Percentiles rank a stretch among this genome's conserved stretches.
Evolutionary conservation across 495 filamentous ascomycete species (phyloP).

Genomic region (Tuber borchii): DNA sequence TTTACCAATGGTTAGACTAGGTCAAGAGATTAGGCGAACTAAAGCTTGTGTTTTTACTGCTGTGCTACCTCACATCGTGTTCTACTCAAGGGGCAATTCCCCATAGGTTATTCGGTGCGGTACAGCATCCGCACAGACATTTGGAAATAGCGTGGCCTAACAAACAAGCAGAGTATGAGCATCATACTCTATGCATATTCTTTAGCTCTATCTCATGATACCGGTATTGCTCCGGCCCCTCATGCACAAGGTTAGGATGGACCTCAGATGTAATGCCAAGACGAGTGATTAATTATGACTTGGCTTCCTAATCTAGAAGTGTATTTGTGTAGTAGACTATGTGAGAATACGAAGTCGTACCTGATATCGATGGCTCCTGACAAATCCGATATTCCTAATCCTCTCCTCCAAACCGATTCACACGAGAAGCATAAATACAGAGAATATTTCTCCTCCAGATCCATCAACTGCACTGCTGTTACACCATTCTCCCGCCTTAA

Average conservation of each 20-base stretch:
- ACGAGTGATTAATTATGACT: background rate
- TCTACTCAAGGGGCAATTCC: background rate
- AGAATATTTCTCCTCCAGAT: background rate
- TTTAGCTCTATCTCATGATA: background rate
- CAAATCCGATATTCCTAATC: background rate
- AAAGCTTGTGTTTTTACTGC: background rate
- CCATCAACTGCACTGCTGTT: background rate
- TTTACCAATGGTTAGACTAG: background rate
- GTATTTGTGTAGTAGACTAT: background rate
- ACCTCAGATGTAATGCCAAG: background rate
- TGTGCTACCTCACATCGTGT: background rate
- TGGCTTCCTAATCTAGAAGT: background rate
- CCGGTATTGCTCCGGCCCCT: too few relatives aligned
- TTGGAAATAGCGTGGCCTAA: background rate
- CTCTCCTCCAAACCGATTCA: background rate
- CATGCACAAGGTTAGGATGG: background rate
- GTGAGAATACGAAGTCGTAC: background rate
- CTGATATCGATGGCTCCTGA: background rate
- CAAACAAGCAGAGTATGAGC: background rate
- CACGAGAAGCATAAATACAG: background rate
- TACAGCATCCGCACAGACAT: background rate
- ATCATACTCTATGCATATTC: background rate
- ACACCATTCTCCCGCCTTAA: background rate
- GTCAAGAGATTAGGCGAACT: background rate
- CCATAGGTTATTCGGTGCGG: background rate